Conservation (phyloP, 257 asterid species). For the Nicotiana noctiflora region DNA sequence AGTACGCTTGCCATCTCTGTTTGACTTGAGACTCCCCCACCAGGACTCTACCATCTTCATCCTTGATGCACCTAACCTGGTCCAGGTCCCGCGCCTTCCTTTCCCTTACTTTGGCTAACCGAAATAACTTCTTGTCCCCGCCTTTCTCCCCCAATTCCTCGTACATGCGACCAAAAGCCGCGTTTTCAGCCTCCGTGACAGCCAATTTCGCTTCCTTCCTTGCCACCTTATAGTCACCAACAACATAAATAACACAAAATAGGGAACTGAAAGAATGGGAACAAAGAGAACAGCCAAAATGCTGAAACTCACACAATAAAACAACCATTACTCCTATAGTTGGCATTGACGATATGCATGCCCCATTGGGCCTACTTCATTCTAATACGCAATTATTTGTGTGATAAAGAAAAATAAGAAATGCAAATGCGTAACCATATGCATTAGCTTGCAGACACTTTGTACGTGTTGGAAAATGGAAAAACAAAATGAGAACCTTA, state of each 20-base stretch:
- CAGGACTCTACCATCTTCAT: no score
- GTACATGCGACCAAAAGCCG: no score
- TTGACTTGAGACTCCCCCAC: no score
- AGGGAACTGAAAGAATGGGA: background rate
- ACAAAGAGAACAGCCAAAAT: background rate
- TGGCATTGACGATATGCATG: background rate
- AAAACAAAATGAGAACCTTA: constrained; percentile 19
- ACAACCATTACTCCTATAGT: background rate
- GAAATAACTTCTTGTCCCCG: no score
- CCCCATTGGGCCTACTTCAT: background rate
- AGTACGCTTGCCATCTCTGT: no score
- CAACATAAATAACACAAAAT: background rate
- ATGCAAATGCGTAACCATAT: background rate
- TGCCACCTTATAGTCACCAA: no score
- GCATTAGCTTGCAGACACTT: background rate
- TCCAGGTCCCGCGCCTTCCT: no score
- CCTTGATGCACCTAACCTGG: no score
- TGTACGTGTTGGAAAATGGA: background rate
- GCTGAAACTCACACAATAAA: background rate
- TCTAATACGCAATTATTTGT: background rate
- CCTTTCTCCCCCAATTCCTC: no score
- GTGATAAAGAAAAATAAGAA: background rate
- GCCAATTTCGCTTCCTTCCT: no score
- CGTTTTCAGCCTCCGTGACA: no score
- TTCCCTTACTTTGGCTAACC: no score